Conservation (phyloP, 768 basidiomycete genomes). For the Roridomyces roridus region DNA sequence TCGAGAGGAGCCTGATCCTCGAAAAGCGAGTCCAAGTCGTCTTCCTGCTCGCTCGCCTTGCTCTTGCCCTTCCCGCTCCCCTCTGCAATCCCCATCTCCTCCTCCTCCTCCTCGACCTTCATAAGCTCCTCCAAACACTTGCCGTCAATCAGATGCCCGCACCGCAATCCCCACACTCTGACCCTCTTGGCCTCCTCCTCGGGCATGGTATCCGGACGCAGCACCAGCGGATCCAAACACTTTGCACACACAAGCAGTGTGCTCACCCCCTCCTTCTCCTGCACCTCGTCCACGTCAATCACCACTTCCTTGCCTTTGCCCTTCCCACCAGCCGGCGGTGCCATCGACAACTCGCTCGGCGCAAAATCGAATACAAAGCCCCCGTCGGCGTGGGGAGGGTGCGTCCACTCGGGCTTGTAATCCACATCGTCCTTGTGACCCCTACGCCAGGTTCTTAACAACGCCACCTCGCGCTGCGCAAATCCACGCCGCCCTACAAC, state of each 20-base stretch:
- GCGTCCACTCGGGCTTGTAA: constrained; percentile 69
- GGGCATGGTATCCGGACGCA: constrained; percentile 55
- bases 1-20: no score
- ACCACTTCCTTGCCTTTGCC: constrained; percentile 21
- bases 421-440: constrained; percentile 37
- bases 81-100: background rate
- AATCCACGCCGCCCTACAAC: constrained; percentile 22
- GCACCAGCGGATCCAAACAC: constrained; percentile 69
- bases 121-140: constrained; percentile 71
- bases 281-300: constrained; percentile 57
- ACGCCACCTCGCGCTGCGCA: constrained; percentile 25
- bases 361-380: constrained; percentile 77
- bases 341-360: constrained; percentile 37
- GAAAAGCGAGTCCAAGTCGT: no score
- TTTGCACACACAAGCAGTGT: constrained; percentile 68
- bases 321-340: constrained; percentile 21
- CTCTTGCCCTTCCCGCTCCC: constrained; percentile 14
- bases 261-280: constrained; percentile 32
- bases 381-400: constrained; percentile 56
- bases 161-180: constrained; percentile 74
- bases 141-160: constrained; percentile 81
- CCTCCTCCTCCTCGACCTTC: constrained; percentile 38
- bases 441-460: constrained; percentile 9
- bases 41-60: constrained; percentile 11
- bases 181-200: constrained; percentile 49